phyloP scores from a whole-genome alignment of 2,329 filamentous ascomycete species.

The Penicillium oxalicum region DNA sequence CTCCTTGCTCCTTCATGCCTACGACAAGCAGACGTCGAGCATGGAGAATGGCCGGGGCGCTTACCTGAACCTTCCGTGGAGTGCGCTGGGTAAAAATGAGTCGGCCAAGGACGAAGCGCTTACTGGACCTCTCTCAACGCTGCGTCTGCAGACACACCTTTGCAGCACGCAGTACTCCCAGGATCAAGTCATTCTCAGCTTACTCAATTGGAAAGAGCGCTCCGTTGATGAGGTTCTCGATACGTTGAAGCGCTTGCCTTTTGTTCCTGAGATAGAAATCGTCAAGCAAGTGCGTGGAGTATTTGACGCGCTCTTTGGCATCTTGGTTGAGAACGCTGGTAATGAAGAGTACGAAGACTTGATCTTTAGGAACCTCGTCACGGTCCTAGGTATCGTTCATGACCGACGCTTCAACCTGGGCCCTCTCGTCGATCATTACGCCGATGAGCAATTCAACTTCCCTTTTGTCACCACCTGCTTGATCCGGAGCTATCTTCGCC shows the following conservation, averaged over 20 bases:
- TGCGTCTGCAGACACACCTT: conserved; percentile 75
- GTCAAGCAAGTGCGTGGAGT: conserved; percentile 89
- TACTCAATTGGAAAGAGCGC: conserved; percentile 80
- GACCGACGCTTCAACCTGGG: conserved; percentile 89
- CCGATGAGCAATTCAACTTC: conserved; percentile 82
- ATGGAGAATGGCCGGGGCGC: conserved; percentile 68
- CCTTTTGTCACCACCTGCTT: conserved; percentile 86
- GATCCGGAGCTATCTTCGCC: conserved; percentile 75
- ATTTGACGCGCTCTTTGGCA: conserved; percentile 83
- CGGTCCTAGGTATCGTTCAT: conserved; percentile 86
- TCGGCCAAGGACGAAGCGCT: conserved; percentile 65
- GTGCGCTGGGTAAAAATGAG: conserved; percentile 59
- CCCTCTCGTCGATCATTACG: conserved; percentile 86
- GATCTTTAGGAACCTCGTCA: conserved; percentile 83
- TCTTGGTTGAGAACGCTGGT: conserved; percentile 83
- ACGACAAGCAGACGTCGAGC: conserved; percentile 84
- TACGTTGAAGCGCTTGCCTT: conserved; percentile 75
- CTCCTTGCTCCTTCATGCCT: conserved; percentile 74
- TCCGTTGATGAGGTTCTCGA: conserved; percentile 64
- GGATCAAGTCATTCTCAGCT: conserved; percentile 74
- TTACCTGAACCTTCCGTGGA: conserved; percentile 81
- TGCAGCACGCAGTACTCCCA: conserved; percentile 95
- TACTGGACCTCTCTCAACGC: conserved; percentile 71
- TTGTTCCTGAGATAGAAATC: conserved; percentile 94
- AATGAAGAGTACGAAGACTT: conserved; percentile 89